Percentiles rank a stretch among this genome's conserved stretches.
These are phyloP conservation scores for Dianthus caryophyllus DNA, from an alignment of 148 eudicot species.

Conservation along the genomic window DNA sequence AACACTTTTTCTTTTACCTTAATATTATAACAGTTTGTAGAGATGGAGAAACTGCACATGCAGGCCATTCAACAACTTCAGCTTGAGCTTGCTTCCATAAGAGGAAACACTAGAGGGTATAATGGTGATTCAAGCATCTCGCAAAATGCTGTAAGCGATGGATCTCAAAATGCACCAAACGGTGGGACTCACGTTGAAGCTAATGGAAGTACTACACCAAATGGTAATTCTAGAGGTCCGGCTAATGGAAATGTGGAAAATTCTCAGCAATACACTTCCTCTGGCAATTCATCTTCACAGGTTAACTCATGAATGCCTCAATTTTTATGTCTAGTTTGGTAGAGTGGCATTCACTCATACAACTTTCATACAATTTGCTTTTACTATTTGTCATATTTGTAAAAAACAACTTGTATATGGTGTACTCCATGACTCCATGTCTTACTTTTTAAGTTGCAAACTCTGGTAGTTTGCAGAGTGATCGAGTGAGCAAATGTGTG, in stretches of 20 bases:
- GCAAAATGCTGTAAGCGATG: constrained; percentile 43
- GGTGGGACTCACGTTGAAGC: constrained; percentile 51
- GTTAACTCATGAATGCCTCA: constrained; percentile 22
- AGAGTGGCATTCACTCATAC: background rate
- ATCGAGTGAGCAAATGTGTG: background rate
- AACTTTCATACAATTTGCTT: too few species aligned
- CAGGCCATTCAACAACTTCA: constrained; percentile 76
- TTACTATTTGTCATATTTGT: background rate
- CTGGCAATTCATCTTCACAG: constrained; percentile 50
- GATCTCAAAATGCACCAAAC: constrained; percentile 44
- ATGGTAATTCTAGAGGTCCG: constrained; percentile 37
- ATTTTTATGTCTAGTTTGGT: constrained; percentile 1
- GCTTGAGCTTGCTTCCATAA: constrained; percentile 61
- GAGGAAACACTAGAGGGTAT: constrained; percentile 47
- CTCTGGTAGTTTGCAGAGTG: background rate
- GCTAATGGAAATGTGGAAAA: constrained; percentile 56
- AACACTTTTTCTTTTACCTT: constrained; percentile 11
- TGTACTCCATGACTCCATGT: background rate
- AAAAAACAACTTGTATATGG: background rate
- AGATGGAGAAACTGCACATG: constrained; percentile 85
- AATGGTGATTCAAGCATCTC: constrained; percentile 41
- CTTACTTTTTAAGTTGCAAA: background rate
- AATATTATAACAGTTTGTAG: constrained; percentile 49
- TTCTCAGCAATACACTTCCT: constrained; percentile 40
- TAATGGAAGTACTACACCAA: constrained; percentile 38